Conservation (phyloP, 2,329 filamentous ascomycete species). For the Phyllachora maydis region DNA sequence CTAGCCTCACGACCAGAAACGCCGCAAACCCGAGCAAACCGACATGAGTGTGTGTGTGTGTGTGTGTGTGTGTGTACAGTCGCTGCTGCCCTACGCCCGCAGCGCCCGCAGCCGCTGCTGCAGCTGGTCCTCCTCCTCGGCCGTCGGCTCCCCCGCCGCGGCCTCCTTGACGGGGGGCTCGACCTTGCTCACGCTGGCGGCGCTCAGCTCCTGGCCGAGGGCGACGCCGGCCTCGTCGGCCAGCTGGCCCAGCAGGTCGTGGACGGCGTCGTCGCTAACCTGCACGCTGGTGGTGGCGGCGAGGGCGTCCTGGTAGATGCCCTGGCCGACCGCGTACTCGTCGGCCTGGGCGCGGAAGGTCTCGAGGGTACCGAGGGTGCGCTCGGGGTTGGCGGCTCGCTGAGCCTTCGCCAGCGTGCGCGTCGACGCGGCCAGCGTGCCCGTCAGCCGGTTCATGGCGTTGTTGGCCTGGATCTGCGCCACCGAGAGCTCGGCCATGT, state of each 20-base stretch:
- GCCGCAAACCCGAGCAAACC: constrained; percentile 9
- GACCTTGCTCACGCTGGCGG: constrained; percentile 30
- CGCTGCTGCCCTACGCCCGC: too few relatives aligned
- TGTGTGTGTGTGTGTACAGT: too few relatives aligned
- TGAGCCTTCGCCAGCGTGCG: constrained; percentile 36
- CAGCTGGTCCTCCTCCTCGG: constrained; percentile 61
- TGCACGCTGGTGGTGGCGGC: constrained; percentile 53
- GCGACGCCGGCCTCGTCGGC: constrained; percentile 79
- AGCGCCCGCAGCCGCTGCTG: constrained; percentile 36
- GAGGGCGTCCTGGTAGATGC: constrained; percentile 75
- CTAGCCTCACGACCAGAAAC: too few relatives aligned
- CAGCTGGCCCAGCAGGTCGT: constrained; percentile 65
- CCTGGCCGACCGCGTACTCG: constrained; percentile 41
- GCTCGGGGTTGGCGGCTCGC: constrained; percentile 36
- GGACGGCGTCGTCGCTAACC: constrained; percentile 66
- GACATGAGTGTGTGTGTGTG: background rate
- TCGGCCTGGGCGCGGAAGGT: constrained; percentile 42
- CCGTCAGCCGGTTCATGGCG: constrained; percentile 42
- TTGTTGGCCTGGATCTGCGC: constrained; percentile 45
- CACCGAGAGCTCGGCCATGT: constrained; percentile 39
- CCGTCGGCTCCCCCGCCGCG: constrained; percentile 47
- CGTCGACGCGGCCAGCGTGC: constrained; percentile 40
- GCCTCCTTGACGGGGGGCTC: constrained; percentile 32
- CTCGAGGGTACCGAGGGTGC: constrained; percentile 38
- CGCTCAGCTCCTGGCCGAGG: constrained; percentile 51